These are phyloP conservation scores for Cryptomeria japonica DNA, from an alignment of 75 land plant genomes.

Conservation along the genomic window DNA sequence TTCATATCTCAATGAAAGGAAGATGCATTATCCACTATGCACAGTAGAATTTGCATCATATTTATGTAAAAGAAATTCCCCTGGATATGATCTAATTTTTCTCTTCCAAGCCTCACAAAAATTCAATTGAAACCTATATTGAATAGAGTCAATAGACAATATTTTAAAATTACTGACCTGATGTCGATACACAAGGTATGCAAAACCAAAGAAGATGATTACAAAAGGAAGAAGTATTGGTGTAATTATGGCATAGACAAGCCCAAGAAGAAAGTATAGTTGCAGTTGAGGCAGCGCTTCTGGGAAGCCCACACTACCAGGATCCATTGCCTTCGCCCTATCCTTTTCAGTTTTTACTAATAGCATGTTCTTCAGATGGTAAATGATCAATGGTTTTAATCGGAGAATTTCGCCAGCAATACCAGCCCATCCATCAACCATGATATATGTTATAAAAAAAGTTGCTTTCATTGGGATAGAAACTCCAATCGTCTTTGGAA, in stretches of 20 bases:
- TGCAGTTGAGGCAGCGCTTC: slow-evolving; percentile 52
- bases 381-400: slow-evolving; percentile 51
- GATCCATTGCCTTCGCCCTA: slow-evolving; percentile 60
- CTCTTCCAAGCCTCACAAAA: not conserved
- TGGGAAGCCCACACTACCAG: slow-evolving; percentile 53
- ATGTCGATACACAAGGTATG: slow-evolving; percentile 64
- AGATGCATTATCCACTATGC: not conserved
- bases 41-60: not conserved
- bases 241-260: slow-evolving; percentile 60
- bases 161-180: slow-evolving; percentile 41
- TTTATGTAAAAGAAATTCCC: not conserved
- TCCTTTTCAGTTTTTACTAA: slow-evolving; percentile 78
- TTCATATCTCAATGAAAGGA: not conserved
- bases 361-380: slow-evolving; percentile 61
- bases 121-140: not conserved
- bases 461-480: slow-evolving; percentile 62
- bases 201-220: slow-evolving; percentile 57
- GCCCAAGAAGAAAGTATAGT: slow-evolving; percentile 64
- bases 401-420: slow-evolving; percentile 66
- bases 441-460: slow-evolving; percentile 76
- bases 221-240: slow-evolving; percentile 71
- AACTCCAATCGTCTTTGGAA: slow-evolving; percentile 50
- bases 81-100: not conserved
- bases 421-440: slow-evolving; percentile 84
- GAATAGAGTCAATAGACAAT: not conserved